Percentiles rank a stretch among this genome's conserved stretches.
phyloP scores from a whole-genome alignment of 768 basidiomycete genomes.

The Terana coerulea region DNA sequence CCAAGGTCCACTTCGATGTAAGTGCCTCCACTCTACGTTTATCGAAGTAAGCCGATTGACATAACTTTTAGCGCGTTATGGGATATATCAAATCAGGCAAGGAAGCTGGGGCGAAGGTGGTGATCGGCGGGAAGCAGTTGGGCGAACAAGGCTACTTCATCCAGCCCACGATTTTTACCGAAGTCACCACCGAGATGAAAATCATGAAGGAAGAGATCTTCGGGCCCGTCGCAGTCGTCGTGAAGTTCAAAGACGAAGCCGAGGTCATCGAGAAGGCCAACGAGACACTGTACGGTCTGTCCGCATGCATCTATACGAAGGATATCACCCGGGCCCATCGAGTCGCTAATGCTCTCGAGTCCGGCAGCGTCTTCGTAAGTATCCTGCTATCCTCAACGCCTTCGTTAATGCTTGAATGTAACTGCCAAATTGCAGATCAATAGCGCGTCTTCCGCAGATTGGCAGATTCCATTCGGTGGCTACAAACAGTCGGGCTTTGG shows the following conservation, averaged over 20 bases:
- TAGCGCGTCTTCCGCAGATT: background rate
- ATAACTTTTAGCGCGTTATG: slow-evolving; percentile 78
- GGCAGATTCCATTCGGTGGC: slow-evolving; percentile 7
- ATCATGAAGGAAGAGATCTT: slow-evolving; percentile 77
- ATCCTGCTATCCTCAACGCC: background rate
- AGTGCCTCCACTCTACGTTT: too few species aligned
- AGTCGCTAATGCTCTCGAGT: slow-evolving; percentile 36
- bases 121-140: slow-evolving; percentile 56
- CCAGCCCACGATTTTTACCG: slow-evolving; percentile 69
- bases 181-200: slow-evolving; percentile 63
- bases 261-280: slow-evolving; percentile 34
- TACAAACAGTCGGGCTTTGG: slow-evolving; percentile 4
- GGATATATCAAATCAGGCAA: slow-evolving; percentile 75
- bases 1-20: too few species aligned
- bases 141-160: slow-evolving; percentile 69
- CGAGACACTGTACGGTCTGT: slow-evolving; percentile 44
- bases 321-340: slow-evolving; percentile 39
- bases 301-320: slow-evolving; percentile 44
- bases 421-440: slow-evolving; percentile 1
- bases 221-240: slow-evolving; percentile 71
- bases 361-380: slow-evolving; percentile 32
- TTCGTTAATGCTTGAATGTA: too few species aligned
- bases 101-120: slow-evolving; percentile 62
- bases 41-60: too few species aligned
- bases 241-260: slow-evolving; percentile 63